A percentile compares a stretch with the other conserved stretches of the same genome.
phyloP scores from a whole-genome alignment of 2,329 filamentous ascomycete species.

The Juglanconis oblonga region DNA sequence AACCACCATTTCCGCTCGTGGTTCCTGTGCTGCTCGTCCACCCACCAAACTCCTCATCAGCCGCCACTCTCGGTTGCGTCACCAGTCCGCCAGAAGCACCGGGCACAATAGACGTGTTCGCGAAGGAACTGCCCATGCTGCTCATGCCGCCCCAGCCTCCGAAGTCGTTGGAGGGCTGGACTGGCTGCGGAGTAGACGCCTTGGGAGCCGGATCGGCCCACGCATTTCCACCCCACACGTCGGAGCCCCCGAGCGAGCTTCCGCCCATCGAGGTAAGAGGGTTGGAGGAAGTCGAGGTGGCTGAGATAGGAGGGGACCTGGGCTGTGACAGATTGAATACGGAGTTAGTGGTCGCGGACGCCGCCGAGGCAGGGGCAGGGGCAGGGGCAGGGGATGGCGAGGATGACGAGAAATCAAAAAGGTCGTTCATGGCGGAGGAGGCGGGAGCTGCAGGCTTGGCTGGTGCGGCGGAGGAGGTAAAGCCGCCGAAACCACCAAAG shows the following conservation, averaged over 20 bases:
- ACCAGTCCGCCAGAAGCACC: slow-evolving; percentile 65
- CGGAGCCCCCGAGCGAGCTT: slow-evolving; percentile 45
- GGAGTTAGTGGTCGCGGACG: slow-evolving; percentile 50
- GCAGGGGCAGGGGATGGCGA: slow-evolving; percentile 40
- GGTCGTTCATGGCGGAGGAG: slow-evolving; percentile 66
- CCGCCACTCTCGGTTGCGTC: slow-evolving; percentile 66
- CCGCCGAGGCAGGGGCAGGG: slow-evolving; percentile 34
- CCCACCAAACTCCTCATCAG: slow-evolving; percentile 93
- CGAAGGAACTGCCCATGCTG: slow-evolving; percentile 37
- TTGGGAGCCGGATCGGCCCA: slow-evolving; percentile 69
- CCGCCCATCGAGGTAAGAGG: slow-evolving; percentile 36
- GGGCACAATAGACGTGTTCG: slow-evolving; percentile 58
- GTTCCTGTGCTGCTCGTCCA: slow-evolving; percentile 74
- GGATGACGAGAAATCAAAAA: slow-evolving; percentile 72
- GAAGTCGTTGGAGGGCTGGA: slow-evolving; percentile 51
- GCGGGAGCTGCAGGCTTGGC: slow-evolving; percentile 37
- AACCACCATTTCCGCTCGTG: slow-evolving; percentile 30
- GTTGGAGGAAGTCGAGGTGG: slow-evolving; percentile 23
- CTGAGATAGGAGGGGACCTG: slow-evolving; percentile 40
- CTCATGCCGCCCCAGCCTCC: slow-evolving; percentile 46
- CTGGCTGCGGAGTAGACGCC: slow-evolving; percentile 37
- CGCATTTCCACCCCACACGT: slow-evolving; percentile 84
- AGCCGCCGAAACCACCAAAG: slow-evolving; percentile 66
- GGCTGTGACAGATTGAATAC: slow-evolving; percentile 77
- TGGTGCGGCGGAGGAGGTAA: slow-evolving; percentile 43